A percentile compares a stretch with the other conserved stretches of the same genome.
phyloP scores from a whole-genome alignment of 2,329 filamentous ascomycete species.

The Dothiorella sarmentorum region DNA sequence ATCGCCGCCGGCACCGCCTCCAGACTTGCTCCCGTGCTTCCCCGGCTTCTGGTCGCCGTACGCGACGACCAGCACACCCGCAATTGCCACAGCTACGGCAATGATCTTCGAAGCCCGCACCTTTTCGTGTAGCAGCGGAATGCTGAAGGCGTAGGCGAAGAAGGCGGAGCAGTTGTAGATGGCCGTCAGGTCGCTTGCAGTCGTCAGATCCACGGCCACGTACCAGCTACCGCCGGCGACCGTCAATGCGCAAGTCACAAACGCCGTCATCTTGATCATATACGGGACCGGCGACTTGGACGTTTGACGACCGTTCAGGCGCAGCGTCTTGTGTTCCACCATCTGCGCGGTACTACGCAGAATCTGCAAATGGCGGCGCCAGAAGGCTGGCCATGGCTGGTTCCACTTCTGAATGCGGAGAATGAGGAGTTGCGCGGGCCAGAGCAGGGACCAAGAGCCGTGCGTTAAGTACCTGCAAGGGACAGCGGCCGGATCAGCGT shows the following conservation, averaged over 20 bases:
- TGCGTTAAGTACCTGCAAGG: conserved; percentile 73
- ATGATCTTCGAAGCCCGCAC: conserved; percentile 79
- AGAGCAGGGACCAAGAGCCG: conserved; percentile 86
- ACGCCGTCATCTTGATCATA: conserved; percentile 72
- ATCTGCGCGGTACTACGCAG: conserved; percentile 71
- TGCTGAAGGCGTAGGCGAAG: conserved; percentile 96
- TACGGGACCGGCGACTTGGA: conserved; percentile 63
- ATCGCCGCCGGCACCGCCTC: conserved; percentile 50
- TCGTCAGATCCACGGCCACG: conserved; percentile 88
- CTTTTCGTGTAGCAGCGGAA: conserved; percentile 82
- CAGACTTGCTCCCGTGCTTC: conserved; percentile 55
- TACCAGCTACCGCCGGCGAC: conserved; percentile 94
- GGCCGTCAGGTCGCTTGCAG: conserved; percentile 87
- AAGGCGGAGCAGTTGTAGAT: conserved; percentile 99
- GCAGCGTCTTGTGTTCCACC: conserved; percentile 76
- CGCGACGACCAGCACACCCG: conserved; percentile 89
- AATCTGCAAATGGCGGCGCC: conserved; percentile 66
- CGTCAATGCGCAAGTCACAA: conserved; percentile 82
- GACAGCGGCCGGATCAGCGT: not conserved
- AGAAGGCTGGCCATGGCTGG: conserved; percentile 79
- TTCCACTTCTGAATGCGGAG: conserved; percentile 75
- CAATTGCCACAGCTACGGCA: conserved; percentile 81
- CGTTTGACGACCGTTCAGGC: conserved; percentile 51
- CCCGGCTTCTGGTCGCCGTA: conserved; percentile 69
- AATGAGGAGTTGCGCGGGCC: conserved; percentile 78